A percentile compares a stretch with the other conserved stretches of the same genome.
These are phyloP conservation scores for Ampelocalamus luodianensis DNA, from an alignment of 176 grass and related monocot species.

Conservation along the genomic window DNA sequence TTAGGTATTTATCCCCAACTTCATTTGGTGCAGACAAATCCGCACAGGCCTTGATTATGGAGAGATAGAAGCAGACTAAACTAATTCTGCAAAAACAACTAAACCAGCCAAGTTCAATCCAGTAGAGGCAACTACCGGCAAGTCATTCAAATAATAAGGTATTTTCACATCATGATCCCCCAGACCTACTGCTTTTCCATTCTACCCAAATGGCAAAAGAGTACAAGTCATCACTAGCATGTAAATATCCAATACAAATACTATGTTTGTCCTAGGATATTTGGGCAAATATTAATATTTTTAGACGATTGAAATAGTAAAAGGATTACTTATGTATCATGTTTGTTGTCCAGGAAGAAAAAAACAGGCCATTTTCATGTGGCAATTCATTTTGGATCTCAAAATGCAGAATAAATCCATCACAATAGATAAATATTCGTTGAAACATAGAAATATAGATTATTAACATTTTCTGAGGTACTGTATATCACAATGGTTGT, in stretches of 20 bases:
- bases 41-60: background rate
- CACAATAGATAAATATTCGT: background rate
- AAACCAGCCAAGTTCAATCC: background rate
- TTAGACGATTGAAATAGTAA: background rate
- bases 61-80: slow-evolving; percentile 9
- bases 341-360: background rate
- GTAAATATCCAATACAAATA: slow-evolving; percentile 15
- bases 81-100: slow-evolving; percentile 1
- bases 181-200: slow-evolving; percentile 8
- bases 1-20: background rate
- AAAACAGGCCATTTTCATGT: background rate
- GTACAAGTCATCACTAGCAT: background rate
- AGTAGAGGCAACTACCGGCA: background rate
- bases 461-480: slow-evolving; percentile 1
- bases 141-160: background rate
- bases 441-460: slow-evolving; percentile 11
- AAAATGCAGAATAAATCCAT: background rate
- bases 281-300: slow-evolving; percentile 15
- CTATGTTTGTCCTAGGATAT: background rate
- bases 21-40: background rate
- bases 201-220: slow-evolving; percentile 33
- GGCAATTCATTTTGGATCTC: background rate
- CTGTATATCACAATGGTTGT: background rate
- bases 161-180: background rate
- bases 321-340: background rate